These are phyloP conservation scores for Pleoardoris graminearum DNA, from an alignment of 2,329 filamentous ascomycete genomes.

Conservation along the genomic window DNA sequence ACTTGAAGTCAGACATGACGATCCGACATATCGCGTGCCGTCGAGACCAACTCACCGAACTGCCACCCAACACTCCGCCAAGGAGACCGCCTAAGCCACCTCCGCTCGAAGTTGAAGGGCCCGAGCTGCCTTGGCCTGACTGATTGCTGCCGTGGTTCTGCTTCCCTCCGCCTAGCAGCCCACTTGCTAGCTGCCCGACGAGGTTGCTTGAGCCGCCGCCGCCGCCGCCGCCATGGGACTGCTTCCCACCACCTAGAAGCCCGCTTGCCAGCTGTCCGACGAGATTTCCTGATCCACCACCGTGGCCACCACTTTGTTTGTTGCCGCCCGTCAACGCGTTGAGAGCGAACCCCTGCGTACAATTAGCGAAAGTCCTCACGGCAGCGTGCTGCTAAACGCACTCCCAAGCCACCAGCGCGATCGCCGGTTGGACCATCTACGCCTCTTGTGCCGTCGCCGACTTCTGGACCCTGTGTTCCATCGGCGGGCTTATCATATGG, in stretches of 20 bases:
- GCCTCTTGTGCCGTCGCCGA: slow-evolving; percentile 53
- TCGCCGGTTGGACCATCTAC: slow-evolving; percentile 60
- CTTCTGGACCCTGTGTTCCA: slow-evolving; percentile 35
- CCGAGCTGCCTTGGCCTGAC: slow-evolving; percentile 48
- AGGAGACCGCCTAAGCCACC: slow-evolving; percentile 37
- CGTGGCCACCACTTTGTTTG: slow-evolving; percentile 38
- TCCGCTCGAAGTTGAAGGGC: slow-evolving; percentile 17
- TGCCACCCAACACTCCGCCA: slow-evolving; percentile 42
- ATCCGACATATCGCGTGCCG: neutral
- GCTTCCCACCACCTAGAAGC: slow-evolving; percentile 46
- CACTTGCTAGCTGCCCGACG: slow-evolving; percentile 60
- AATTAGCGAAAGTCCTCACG: slow-evolving; percentile 25
- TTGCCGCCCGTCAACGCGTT: slow-evolving; percentile 56
- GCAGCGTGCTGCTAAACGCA: slow-evolving; percentile 47
- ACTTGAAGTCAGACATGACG: slow-evolving; percentile 7
- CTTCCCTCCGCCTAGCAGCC: slow-evolving; percentile 45
- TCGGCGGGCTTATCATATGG: slow-evolving; percentile 63
- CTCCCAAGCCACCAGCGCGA: slow-evolving; percentile 61
- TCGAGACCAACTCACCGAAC: slow-evolving; percentile 32
- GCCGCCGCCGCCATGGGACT: slow-evolving; percentile 35
- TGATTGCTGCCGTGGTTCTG: slow-evolving; percentile 48
- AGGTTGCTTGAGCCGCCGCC: slow-evolving; percentile 44
- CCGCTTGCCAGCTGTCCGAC: slow-evolving; percentile 60
- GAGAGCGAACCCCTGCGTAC: slow-evolving; percentile 62
- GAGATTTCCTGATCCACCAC: slow-evolving; percentile 41